phyloP scores from a whole-genome alignment of 352 stramenopile genomes.

The Globisporangium emineosum region DNA sequence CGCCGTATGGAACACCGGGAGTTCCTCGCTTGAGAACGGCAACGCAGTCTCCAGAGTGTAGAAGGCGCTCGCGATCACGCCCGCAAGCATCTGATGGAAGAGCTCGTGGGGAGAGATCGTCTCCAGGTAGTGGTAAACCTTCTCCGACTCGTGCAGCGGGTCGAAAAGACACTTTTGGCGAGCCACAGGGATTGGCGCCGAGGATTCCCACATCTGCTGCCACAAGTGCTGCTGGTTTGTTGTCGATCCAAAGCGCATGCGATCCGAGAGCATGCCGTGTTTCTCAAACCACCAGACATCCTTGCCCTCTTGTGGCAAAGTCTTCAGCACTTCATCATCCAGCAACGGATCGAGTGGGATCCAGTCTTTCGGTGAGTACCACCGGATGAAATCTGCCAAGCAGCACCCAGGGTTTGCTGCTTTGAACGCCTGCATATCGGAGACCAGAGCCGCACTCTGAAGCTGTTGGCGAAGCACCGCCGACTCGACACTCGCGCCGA shows the following conservation, averaged over 20 bases:
- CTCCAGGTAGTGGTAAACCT: slow-evolving; percentile 81
- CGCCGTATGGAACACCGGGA: slow-evolving; percentile 36
- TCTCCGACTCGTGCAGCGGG: slow-evolving; percentile 69
- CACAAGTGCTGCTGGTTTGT: slow-evolving; percentile 58
- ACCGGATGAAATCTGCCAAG: slow-evolving; percentile 79
- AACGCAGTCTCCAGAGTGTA: slow-evolving; percentile 51
- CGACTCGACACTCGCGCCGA: slow-evolving; percentile 62
- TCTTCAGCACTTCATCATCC: slow-evolving; percentile 16
- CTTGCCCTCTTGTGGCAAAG: slow-evolving; percentile 39
- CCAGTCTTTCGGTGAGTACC: slow-evolving; percentile 85
- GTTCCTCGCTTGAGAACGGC: slow-evolving; percentile 26
- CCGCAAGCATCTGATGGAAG: slow-evolving; percentile 77
- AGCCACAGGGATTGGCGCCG: slow-evolving; percentile 38
- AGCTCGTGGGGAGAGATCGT: slow-evolving; percentile 74
- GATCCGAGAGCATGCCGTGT: slow-evolving; percentile 65
- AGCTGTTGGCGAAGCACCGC: slow-evolving; percentile 72
- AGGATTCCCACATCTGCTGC: slow-evolving; percentile 75
- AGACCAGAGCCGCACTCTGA: slow-evolving; percentile 66
- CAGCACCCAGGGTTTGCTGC: slow-evolving; percentile 65
- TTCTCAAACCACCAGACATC: slow-evolving; percentile 68
- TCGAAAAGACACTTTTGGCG: slow-evolving; percentile 77
- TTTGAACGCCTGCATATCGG: slow-evolving; percentile 87
- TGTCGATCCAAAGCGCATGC: slow-evolving; percentile 51
- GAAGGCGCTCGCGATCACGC: slow-evolving; percentile 53
- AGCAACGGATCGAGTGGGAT: slow-evolving; percentile 37